Percentiles rank a stretch among this genome's conserved stretches.
Conservation (phyloP, 2,329 filamentous ascomycete species). For the Claviceps cyperi region DNA sequence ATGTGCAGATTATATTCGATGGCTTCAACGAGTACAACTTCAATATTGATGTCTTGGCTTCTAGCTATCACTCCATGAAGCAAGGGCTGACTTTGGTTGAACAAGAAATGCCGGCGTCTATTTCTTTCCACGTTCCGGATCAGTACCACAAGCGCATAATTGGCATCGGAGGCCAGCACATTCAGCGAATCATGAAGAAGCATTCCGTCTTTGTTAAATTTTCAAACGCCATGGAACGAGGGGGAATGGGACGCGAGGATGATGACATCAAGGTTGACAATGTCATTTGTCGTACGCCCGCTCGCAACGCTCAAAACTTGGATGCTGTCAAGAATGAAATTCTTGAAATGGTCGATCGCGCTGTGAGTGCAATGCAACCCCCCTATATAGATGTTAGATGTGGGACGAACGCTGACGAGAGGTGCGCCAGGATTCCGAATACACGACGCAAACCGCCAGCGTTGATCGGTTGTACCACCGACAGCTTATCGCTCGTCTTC, state of each 20-base stretch:
- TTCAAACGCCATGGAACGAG: constrained; percentile 96
- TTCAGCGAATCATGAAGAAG: constrained; percentile 99
- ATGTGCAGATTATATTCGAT: constrained; percentile 97
- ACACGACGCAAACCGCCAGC: constrained; percentile 83
- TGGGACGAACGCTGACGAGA: background rate
- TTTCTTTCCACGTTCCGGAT: constrained; percentile 97
- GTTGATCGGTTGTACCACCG: constrained; percentile 93
- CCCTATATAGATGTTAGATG: too few relatives aligned
- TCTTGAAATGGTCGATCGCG: constrained; percentile 97
- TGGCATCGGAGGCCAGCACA: constrained; percentile 94
- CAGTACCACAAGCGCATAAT: constrained; percentile 99
- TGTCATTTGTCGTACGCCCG: constrained; percentile 93
- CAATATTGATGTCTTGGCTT: constrained; percentile 93
- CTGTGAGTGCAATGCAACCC: constrained; percentile 35
- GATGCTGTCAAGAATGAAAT: constrained; percentile 98
- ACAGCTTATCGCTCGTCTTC: constrained; percentile 75
- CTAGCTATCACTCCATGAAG: constrained; percentile 86
- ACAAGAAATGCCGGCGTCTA: constrained; percentile 97
- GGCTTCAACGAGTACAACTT: constrained; percentile 99
- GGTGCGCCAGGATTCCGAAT: constrained; percentile 65
- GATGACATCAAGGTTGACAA: constrained; percentile 98
- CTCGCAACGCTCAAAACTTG: constrained; percentile 89
- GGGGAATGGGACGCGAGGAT: constrained; percentile 76
- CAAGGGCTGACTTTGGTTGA: constrained; percentile 85
- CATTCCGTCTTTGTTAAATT: constrained; percentile 99